Conservation (phyloP, 805 yeast species). For the Lipomyces starkeyi region DNA sequence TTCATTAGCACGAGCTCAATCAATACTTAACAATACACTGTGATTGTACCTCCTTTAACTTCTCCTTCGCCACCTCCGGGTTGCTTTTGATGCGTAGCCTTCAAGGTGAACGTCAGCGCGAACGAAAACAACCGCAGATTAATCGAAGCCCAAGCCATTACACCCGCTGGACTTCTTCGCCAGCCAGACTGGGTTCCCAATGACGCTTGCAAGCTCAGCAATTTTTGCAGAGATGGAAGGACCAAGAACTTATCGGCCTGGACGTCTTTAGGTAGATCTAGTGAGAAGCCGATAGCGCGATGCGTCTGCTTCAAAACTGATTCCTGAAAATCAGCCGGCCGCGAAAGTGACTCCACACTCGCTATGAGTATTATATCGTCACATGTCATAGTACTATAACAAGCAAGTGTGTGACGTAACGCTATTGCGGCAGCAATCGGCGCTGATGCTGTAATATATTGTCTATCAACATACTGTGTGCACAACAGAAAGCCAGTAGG, state of each 20-base stretch:
- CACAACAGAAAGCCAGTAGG: neutral
- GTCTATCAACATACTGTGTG: slow-evolving; percentile 12
- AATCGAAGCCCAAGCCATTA: slow-evolving; percentile 65
- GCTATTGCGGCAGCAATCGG: slow-evolving; percentile 66
- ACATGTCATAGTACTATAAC: slow-evolving; percentile 66
- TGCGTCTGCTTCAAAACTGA: slow-evolving; percentile 70
- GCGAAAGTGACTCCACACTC: slow-evolving; percentile 54
- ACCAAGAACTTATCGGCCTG: slow-evolving; percentile 76
- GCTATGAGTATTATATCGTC: slow-evolving; percentile 73
- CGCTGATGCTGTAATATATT: slow-evolving; percentile 18
- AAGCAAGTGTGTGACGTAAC: slow-evolving; percentile 68
- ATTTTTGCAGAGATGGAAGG: slow-evolving; percentile 76
- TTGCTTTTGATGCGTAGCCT: slow-evolving; percentile 58
- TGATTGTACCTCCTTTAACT: slow-evolving; percentile 41
- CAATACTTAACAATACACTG: slow-evolving; percentile 22
- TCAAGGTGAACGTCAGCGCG: slow-evolving; percentile 69
- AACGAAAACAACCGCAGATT: slow-evolving; percentile 75
- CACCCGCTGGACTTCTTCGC: slow-evolving; percentile 52
- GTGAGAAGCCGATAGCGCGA: slow-evolving; percentile 71
- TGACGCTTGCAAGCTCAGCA: slow-evolving; percentile 70
- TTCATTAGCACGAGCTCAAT: neutral
- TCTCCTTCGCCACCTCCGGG: slow-evolving; percentile 56
- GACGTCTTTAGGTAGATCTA: slow-evolving; percentile 69
- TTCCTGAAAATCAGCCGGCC: slow-evolving; percentile 46
- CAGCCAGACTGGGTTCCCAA: slow-evolving; percentile 61